Base-by-base conservation (phyloP, 1,139 yeast genomes). In the Nakaseomyces kungkrabaensis region DNA sequence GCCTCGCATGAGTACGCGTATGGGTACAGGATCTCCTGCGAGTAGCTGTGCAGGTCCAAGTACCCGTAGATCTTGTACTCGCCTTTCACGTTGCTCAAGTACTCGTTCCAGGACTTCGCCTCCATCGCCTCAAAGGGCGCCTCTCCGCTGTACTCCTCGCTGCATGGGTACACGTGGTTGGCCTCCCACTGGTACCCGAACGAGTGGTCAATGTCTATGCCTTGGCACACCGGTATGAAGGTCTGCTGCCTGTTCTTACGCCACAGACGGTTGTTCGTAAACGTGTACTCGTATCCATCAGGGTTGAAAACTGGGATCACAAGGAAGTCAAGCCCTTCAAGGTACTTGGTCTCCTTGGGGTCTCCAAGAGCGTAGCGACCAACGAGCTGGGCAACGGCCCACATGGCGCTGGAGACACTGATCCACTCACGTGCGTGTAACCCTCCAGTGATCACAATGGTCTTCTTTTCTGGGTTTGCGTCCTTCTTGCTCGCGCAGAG, bases 401-500 rank as follows among this genome's bases (percentile, higher is more conserved):
- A 86, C 53, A 87, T 76, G 1, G 79, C 82, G 0, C 92, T 75
- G 7, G 90, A 78, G 4, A 82, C 79, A 31, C 90, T 78, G 22
- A 88, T 76, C 97, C 97, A 89, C 67, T 89, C 97, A 47, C 97
- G 75, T 0, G 96, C 94, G 67, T 89, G 96, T 1, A 84, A 75
- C 1, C 96, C 96, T 24, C 92, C 90, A 0, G 92, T 80, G 11
- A 89, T 72, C 1, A 88, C 85, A 46, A 89, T 75, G 0, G 94
- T 85, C 61, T 80, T 82, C 59, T 78, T 76, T 22, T 73, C 71
- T 47, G 79, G 82, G 34, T 74, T 72, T 37, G 65, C 58, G n/a
- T 70, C 73, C 10, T 66, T 67, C 33, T 61, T 61, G 11, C 63
- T 62, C 36, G 76, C 77, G 3, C 77, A 74, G 2, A 87, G 65